A percentile compares a stretch with the other conserved stretches of the same genome.
Conservation (phyloP, 176 grass and related monocot genomes). For the Bothriochloa decipiens region DNA sequence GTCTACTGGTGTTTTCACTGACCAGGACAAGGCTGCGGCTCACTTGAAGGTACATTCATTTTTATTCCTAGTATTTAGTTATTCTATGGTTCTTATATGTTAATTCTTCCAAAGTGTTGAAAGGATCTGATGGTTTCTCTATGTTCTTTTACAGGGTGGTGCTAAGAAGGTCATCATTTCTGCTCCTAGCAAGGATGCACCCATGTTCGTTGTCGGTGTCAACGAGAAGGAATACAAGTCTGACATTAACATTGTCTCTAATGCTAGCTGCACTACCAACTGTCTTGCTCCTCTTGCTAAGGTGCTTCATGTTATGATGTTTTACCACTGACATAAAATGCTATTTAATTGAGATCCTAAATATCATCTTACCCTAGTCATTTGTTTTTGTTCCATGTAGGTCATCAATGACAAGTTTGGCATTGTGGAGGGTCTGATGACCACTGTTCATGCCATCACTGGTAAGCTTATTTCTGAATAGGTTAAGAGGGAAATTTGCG, state of each 20-base stretch:
- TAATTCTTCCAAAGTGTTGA: not conserved
- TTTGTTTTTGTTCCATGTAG: not conserved
- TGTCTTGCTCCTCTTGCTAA: constrained; percentile 85
- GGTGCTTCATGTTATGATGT: constrained; percentile 27
- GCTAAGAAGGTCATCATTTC: constrained; percentile 88
- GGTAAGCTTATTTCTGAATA: not conserved
- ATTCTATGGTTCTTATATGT: not conserved
- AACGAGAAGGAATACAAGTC: constrained; percentile 78
- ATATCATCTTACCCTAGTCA: not conserved
- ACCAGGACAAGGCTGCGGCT: not conserved
- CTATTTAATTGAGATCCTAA: not conserved
- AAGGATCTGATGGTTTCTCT: not conserved
- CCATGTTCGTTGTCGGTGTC: constrained; percentile 80
- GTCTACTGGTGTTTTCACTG: not conserved
- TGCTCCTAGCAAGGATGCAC: constrained; percentile 82
- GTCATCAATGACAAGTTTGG: not conserved
- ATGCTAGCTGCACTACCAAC: constrained; percentile 87
- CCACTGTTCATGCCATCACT: not conserved
- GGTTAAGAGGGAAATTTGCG: not conserved
- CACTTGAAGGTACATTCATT: not conserved
- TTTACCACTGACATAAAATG: not conserved
- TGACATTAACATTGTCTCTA: constrained; percentile 73
- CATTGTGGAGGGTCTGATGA: not conserved
- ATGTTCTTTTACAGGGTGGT: constrained; percentile 54
- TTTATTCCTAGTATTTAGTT: not conserved